These are phyloP conservation scores for Coemansia sp. DNA, from an alignment of 192 early-diverging fungal species.

Conservation along the genomic window DNA sequence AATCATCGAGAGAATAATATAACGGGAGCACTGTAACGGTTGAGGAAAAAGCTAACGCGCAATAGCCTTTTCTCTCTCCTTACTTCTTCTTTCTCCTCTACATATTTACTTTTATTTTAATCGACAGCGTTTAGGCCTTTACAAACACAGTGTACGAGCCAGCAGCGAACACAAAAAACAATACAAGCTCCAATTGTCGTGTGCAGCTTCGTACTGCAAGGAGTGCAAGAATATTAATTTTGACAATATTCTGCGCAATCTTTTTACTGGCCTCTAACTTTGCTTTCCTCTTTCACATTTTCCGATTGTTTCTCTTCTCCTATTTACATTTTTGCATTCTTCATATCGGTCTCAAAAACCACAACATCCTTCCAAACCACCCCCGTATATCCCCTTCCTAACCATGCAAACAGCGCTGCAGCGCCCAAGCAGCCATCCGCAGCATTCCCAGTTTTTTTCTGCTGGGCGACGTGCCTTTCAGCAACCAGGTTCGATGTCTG, in stretches of 20 bases:
- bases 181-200: background rate
- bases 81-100: background rate
- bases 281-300: background rate
- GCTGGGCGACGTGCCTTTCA: background rate
- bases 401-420: slow-evolving; percentile 43
- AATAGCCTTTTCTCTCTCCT: background rate
- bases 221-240: slow-evolving; percentile 8
- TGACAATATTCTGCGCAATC: slow-evolving; percentile 3
- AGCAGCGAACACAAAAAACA: background rate
- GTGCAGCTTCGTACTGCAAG: background rate
- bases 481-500: background rate
- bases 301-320: slow-evolving; percentile 2
- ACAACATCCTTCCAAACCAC: background rate
- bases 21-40: background rate
- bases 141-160: background rate
- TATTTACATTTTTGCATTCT: background rate
- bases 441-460: slow-evolving; percentile 11
- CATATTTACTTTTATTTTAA: background rate
- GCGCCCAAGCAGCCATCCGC: slow-evolving; percentile 13
- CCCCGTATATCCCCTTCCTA: background rate
- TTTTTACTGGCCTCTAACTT: background rate
- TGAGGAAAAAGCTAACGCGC: background rate
- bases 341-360: background rate
- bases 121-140: background rate
- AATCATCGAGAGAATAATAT: background rate